phyloP scores from a whole-genome alignment of 306 rosid genomes.

The Rosa lucieae region DNA sequence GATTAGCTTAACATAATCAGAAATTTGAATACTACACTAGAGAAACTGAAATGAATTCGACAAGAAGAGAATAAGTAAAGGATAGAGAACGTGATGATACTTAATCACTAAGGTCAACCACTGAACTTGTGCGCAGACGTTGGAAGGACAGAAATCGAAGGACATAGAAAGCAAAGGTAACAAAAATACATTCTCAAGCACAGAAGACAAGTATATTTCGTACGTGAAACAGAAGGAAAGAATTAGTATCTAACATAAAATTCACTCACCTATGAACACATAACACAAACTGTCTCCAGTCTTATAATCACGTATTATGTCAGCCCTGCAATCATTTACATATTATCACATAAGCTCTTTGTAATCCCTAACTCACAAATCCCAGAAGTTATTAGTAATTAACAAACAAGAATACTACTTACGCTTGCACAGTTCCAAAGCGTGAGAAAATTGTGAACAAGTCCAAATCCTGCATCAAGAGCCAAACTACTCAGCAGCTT shows the following conservation, averaged over 20 bases:
- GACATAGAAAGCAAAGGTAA: background rate
- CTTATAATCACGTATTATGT: slow-evolving; percentile 83
- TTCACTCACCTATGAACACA: slow-evolving; percentile 83
- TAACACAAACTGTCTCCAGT: slow-evolving; percentile 96
- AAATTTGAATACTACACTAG: slow-evolving; percentile 5
- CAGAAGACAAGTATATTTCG: background rate
- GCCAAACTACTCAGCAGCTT: slow-evolving; percentile 2
- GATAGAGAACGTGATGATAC: background rate
- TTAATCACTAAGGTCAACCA: background rate
- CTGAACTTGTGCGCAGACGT: background rate
- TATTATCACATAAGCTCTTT: slow-evolving; percentile 29
- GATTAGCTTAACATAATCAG: slow-evolving; percentile 24
- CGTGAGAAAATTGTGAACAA: slow-evolving; percentile 92
- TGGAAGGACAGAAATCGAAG: background rate
- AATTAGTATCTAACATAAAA: background rate
- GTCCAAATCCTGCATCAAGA: slow-evolving; percentile 77
- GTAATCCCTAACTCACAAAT: slow-evolving; percentile 6
- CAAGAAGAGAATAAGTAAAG: background rate
- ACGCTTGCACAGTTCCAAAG: slow-evolving; percentile 80
- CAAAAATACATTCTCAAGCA: background rate
- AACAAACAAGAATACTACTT: slow-evolving; percentile 43
- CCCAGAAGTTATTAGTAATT: background rate
- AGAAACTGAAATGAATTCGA: background rate
- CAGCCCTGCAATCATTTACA: slow-evolving; percentile 69
- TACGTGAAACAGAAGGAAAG: background rate